These are phyloP conservation scores for Triticum timopheevii DNA, from an alignment of 176 grass and related monocot species.

Conservation along the genomic window DNA sequence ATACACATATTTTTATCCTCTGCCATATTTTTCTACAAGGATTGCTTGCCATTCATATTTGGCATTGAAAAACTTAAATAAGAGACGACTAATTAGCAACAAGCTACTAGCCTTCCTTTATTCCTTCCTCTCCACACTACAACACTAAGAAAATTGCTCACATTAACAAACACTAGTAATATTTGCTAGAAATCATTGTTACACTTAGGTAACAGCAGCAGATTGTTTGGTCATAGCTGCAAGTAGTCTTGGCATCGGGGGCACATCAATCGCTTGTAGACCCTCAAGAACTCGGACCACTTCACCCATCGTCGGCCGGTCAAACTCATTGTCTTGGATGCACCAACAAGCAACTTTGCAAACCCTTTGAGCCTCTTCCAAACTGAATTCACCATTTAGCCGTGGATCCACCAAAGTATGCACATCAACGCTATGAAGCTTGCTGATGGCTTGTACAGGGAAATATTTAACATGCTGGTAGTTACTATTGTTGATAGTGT, in stretches of 20 bases:
- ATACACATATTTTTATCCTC: not conserved
- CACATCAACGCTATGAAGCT: too few relatives aligned
- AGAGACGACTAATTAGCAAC: not conserved
- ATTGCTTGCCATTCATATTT: not conserved
- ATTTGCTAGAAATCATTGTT: not conserved
- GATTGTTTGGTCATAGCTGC: not conserved
- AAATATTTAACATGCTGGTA: not conserved
- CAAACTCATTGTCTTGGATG: not conserved
- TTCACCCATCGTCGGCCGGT: not conserved
- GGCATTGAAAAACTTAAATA: not conserved
- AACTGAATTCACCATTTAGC: not conserved
- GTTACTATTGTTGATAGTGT: not conserved
- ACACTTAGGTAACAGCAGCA: not conserved
- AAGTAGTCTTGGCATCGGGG: not conserved
- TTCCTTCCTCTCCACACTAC: not conserved
- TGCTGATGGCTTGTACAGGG: too few relatives aligned
- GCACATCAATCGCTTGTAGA: not conserved
- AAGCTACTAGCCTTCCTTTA: not conserved
- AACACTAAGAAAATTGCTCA: not conserved
- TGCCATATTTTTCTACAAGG: not conserved
- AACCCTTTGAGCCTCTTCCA: not conserved
- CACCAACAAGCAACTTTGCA: constrained; percentile 21
- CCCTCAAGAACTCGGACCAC: not conserved
- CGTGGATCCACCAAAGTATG: not conserved
- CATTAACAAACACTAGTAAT: not conserved